Conservation (phyloP, 169 alveolate genomes). For the Plasmodium coatneyi region DNA sequence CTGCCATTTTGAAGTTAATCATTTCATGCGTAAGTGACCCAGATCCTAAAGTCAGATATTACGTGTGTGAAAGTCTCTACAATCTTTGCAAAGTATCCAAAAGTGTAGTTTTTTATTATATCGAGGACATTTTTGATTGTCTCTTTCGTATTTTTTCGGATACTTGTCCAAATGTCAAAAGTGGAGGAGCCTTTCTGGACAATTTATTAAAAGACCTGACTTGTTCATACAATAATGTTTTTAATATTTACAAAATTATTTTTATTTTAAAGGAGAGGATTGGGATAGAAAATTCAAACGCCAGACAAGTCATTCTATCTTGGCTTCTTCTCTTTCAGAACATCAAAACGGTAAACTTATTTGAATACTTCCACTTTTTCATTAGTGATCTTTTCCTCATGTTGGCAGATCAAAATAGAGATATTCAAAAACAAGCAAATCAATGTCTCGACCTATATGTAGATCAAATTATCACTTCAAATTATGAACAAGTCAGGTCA, state of each 20-base stretch:
- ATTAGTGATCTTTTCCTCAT: constrained; percentile 51
- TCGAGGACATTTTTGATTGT: constrained; percentile 82
- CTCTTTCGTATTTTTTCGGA: constrained; percentile 83
- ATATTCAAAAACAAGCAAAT: constrained; percentile 69
- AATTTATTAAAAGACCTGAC: constrained; percentile 80
- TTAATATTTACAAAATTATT: constrained; percentile 60
- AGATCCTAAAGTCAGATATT: constrained; percentile 82
- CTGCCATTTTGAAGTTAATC: constrained; percentile 38
- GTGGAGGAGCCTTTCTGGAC: constrained; percentile 79
- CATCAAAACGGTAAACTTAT: constrained; percentile 43
- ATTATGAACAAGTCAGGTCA: constrained; percentile 64
- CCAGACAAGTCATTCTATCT: constrained; percentile 74
- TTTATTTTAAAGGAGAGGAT: constrained; percentile 61
- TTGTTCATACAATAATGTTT: constrained; percentile 76
- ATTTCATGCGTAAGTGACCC: constrained; percentile 76
- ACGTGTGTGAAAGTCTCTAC: constrained; percentile 85
- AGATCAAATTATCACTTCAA: constrained; percentile 53
- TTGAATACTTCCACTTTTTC: constrained; percentile 69
- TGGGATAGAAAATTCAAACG: constrained; percentile 67
- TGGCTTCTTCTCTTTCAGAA: constrained; percentile 71
- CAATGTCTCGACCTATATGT: constrained; percentile 70
- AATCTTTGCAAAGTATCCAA: constrained; percentile 79
- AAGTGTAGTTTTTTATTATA: constrained; percentile 34
- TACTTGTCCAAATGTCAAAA: constrained; percentile 82
- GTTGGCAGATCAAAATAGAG: constrained; percentile 71